phyloP scores from a whole-genome alignment of 2,329 filamentous ascomycete species.

The Monosporascus sp. region DNA sequence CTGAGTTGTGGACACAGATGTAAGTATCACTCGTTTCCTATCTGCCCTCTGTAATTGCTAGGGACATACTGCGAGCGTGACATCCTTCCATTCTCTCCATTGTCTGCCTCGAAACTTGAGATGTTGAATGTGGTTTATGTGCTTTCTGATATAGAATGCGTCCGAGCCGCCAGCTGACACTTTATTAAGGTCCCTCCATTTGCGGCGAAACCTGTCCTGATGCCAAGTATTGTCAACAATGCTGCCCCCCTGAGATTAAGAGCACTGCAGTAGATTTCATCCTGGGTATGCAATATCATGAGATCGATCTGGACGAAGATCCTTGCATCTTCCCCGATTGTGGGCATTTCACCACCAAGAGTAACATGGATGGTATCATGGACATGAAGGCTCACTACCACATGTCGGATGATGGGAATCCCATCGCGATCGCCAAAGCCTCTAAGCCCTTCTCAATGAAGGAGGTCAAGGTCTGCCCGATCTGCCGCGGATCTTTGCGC shows the following conservation, averaged over 20 bases:
- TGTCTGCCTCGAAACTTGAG: too few species aligned
- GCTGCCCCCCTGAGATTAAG: slow-evolving; percentile 40
- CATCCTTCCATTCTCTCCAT: too few species aligned
- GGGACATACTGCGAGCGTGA: too few species aligned
- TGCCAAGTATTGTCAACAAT: slow-evolving; percentile 50
- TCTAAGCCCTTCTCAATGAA: slow-evolving; percentile 45
- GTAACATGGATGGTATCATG: slow-evolving; percentile 58
- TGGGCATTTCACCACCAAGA: slow-evolving; percentile 57
- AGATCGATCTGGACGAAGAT: slow-evolving; percentile 52
- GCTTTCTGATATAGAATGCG: too few species aligned
- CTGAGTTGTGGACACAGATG: slow-evolving; percentile 59
- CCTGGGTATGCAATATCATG: slow-evolving; percentile 45
- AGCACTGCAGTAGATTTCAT: slow-evolving; percentile 51
- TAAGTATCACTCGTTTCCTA: slow-evolving; percentile 9
- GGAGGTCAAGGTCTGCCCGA: slow-evolving; percentile 49
- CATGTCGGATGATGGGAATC: slow-evolving; percentile 29
- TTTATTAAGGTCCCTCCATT: slow-evolving; percentile 41
- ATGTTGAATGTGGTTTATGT: too few species aligned
- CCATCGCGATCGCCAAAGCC: slow-evolving; percentile 28
- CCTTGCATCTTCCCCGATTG: slow-evolving; percentile 60
- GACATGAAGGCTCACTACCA: slow-evolving; percentile 46
- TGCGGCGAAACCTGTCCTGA: slow-evolving; percentile 60
- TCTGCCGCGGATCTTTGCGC: slow-evolving; percentile 54
- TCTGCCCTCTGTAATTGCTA: too few species aligned
- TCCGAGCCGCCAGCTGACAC: neutral